phyloP scores from a whole-genome alignment of 768 basidiomycete species.

The Scleroderma citrinum region DNA sequence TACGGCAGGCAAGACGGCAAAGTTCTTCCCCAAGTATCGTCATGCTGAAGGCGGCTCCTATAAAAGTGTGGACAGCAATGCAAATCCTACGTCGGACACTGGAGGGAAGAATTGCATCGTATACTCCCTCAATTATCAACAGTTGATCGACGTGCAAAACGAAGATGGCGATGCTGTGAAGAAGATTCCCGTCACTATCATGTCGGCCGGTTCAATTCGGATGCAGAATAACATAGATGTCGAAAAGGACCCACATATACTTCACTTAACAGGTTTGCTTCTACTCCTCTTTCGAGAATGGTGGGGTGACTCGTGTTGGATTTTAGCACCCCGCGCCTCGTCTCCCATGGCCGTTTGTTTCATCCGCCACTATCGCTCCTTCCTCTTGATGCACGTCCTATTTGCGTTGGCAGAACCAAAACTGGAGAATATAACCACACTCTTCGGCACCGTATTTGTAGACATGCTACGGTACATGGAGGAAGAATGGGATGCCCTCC shows the following conservation, averaged over 20 bases:
- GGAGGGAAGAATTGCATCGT: conserved; percentile 20
- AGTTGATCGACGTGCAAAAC: conserved; percentile 3
- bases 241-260: conserved; percentile 11
- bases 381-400: conserved; percentile 5
- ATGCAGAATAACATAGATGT: conserved; percentile 14
- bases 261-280: conserved; percentile 5
- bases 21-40: conserved; percentile 17
- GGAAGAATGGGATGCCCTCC: conserved; percentile 2
- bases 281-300: neutral
- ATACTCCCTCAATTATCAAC: conserved; percentile 12
- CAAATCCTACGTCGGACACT: conserved; percentile 9
- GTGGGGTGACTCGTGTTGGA: too few relatives aligned
- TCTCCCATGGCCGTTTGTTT: conserved; percentile 13
- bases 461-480: conserved; percentile 4
- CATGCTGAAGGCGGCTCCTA: conserved; percentile 2
- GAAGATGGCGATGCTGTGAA: neutral
- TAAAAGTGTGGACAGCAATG: conserved; percentile 10
- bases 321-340: too few relatives aligned
- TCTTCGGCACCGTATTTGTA: neutral
- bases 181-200: conserved; percentile 6
- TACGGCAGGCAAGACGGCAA: conserved; percentile 14
- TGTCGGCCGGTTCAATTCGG: conserved; percentile 15
- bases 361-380: conserved; percentile 4
- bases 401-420: conserved; percentile 2
- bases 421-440: neutral